Percentiles rank a stretch among this genome's conserved stretches.
Conservation (phyloP, 306 rosid genomes). For the Quercus gilva region DNA sequence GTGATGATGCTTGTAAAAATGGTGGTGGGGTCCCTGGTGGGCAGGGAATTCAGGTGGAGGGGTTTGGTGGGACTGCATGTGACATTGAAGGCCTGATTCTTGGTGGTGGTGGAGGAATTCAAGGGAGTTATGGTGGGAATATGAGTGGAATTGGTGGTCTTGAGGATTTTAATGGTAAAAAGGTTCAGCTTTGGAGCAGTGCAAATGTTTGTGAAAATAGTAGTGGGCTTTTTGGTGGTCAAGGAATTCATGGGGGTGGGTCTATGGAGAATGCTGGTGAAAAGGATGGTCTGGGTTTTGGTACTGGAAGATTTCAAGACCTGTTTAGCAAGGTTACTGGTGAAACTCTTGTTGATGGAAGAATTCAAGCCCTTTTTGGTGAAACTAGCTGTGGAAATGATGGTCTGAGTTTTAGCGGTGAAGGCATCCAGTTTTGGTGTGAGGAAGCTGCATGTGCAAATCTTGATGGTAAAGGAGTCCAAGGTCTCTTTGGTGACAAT, state of each 20-base stretch:
- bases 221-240: slow-evolving; percentile 14
- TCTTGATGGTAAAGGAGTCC: slow-evolving; percentile 12
- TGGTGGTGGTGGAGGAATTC: slow-evolving; percentile 3
- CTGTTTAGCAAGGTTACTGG: slow-evolving; percentile 13
- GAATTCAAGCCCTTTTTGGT: slow-evolving; percentile 24
- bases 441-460: slow-evolving; percentile 1
- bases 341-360: slow-evolving; percentile 10
- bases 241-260: neutral
- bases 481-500: slow-evolving; percentile 23
- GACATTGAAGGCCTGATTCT: neutral
- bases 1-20: slow-evolving; percentile 16
- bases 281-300: slow-evolving; percentile 17
- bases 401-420: slow-evolving; percentile 13
- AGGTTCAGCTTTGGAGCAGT: slow-evolving; percentile 24
- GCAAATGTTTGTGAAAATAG: slow-evolving; percentile 17
- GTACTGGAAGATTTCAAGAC: slow-evolving; percentile 16
- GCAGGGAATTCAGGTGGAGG: slow-evolving; percentile 2
- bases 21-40: slow-evolving; percentile 18
- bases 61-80: slow-evolving; percentile 1
- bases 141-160: neutral
- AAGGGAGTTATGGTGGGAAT: neutral
- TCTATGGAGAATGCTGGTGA: slow-evolving; percentile 7
- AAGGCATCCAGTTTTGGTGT: neutral
- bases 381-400: slow-evolving; percentile 13
- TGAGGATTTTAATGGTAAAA: slow-evolving; percentile 1